These are phyloP conservation scores for Eimeria acervulina DNA, from an alignment of 169 alveolate genomes.

Conservation along the genomic window DNA sequence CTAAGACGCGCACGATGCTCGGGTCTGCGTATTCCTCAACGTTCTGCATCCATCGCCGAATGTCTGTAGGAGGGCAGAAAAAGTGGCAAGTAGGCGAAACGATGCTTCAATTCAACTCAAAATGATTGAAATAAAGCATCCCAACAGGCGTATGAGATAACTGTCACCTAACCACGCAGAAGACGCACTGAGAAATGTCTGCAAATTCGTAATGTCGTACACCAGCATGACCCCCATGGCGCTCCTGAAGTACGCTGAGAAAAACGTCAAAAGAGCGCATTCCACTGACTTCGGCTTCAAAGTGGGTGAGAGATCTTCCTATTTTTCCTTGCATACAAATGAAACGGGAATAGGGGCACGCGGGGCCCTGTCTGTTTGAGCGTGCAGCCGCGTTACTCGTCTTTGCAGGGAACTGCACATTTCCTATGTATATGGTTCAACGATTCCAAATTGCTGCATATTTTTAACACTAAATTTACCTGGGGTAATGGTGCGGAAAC, in stretches of 20 bases:
- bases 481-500: conserved; percentile 97
- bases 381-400: neutral
- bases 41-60: conserved; percentile 67
- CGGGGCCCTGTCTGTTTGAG: neutral
- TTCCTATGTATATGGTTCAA: neutral
- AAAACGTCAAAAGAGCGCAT: neutral
- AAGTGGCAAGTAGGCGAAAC: neutral
- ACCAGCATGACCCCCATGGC: conserved; percentile 97
- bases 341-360: neutral
- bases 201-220: conserved; percentile 96
- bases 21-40: conserved; percentile 79
- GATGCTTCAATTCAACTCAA: neutral
- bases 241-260: conserved; percentile 95
- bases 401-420: neutral
- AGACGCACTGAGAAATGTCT: conserved; percentile 88
- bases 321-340: neutral
- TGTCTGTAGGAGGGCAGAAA: neutral
- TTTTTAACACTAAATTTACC: conserved; percentile 8
- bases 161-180: neutral
- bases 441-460: neutral
- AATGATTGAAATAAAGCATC: neutral
- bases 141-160: neutral
- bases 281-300: neutral
- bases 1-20: conserved; percentile 49
- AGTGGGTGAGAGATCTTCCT: neutral